phyloP scores from a whole-genome alignment of 2,329 filamentous ascomycete species.

The Penicillium freii region DNA sequence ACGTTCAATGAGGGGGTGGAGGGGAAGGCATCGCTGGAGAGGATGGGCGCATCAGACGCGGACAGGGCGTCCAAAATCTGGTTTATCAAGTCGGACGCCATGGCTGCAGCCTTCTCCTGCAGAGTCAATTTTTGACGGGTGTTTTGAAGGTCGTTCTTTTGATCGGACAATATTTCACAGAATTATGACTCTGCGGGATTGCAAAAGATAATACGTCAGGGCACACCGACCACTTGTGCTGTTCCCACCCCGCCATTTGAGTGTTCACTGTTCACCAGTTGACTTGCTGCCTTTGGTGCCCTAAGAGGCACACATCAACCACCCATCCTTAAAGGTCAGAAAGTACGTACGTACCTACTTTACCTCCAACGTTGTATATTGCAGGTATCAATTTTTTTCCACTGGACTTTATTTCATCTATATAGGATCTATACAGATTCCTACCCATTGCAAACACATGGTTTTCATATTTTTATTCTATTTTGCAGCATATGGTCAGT shows the following conservation, averaged over 20 bases:
- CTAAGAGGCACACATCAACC: background rate
- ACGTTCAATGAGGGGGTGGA: conserved; percentile 63
- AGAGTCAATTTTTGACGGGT: conserved; percentile 18
- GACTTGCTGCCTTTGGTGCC: background rate
- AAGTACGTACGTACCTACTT: background rate
- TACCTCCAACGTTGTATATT: background rate
- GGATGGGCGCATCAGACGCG: conserved; percentile 59
- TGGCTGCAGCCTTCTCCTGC: conserved; percentile 34
- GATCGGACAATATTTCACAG: conserved; percentile 28
- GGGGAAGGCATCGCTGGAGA: conserved; percentile 70
- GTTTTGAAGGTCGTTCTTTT: conserved; percentile 15
- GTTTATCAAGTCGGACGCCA: conserved; percentile 58
- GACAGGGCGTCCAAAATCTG: conserved; percentile 66
- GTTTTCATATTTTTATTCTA: background rate
- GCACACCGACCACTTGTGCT: conserved; percentile 24
- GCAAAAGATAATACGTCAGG: conserved; percentile 24
- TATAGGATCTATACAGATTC: background rate
- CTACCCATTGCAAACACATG: no score
- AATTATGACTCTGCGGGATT: conserved; percentile 34
- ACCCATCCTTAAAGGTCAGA: no score
- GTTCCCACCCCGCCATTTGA: conserved; percentile 20
- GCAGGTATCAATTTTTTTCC: background rate
- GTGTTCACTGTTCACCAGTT: background rate
- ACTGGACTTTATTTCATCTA: background rate
- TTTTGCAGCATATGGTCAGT: background rate